Conservation (phyloP, 371 early-diverging fungal genomes). For the Entomophthora muscae region DNA sequence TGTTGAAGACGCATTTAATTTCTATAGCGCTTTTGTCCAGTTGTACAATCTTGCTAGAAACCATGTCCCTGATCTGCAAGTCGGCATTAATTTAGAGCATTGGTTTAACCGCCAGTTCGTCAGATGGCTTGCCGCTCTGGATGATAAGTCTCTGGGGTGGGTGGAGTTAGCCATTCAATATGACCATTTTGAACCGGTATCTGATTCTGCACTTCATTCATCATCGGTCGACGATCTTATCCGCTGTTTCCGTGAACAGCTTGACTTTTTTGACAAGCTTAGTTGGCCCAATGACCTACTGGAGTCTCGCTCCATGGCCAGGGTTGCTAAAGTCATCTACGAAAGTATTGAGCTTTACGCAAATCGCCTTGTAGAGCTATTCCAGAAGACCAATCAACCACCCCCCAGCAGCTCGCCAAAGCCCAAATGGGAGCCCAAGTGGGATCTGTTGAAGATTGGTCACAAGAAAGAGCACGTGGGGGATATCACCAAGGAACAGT, state of each 20-base stretch:
- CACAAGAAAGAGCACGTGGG: background rate
- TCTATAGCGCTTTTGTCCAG: slow-evolving; percentile 2
- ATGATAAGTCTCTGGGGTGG: slow-evolving; percentile 3
- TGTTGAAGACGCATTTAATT: slow-evolving; percentile 5
- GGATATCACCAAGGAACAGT: slow-evolving; percentile 18
- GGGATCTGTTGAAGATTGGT: background rate
- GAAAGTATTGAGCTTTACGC: slow-evolving; percentile 3
- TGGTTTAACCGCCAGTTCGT: slow-evolving; percentile 8
- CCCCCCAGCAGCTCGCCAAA: background rate
- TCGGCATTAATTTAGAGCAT: slow-evolving; percentile 2
- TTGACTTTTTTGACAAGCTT: slow-evolving; percentile 43
- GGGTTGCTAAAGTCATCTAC: slow-evolving; percentile 37
- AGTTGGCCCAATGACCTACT: slow-evolving; percentile 59
- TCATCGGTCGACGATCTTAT: slow-evolving; percentile 65
- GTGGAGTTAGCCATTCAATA: slow-evolving; percentile 7
- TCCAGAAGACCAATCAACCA: background rate
- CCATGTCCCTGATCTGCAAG: background rate
- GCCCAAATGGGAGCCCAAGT: background rate
- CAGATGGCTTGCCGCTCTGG: slow-evolving; percentile 7
- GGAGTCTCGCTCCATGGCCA: slow-evolving; percentile 44
- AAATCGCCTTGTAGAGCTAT: background rate
- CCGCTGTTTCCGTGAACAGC: slow-evolving; percentile 53
- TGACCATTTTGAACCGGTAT: slow-evolving; percentile 31
- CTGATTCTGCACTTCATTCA: slow-evolving; percentile 45
- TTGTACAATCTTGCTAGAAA: background rate